Evolutionary conservation across 139 green algal species (phyloP), one percentile per base, ranked within the genome.

Genomic region (Chlamydomonas sp.): DNA sequence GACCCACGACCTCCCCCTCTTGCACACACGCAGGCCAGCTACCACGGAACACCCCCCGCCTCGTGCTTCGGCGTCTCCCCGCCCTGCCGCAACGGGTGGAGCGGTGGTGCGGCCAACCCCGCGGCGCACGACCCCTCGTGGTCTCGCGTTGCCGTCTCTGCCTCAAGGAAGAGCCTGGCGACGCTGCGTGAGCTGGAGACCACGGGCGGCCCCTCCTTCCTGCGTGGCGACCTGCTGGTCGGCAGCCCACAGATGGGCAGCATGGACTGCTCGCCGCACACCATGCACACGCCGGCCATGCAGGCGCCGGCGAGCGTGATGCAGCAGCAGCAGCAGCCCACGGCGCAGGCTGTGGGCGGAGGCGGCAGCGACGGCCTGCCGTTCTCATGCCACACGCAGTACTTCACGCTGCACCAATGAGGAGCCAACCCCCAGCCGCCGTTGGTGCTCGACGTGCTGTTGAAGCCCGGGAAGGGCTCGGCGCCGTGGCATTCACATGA

Each of bases 41-140:
- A n/a, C n/a, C n/a, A n/a, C 8, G 16, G 26, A 13, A 37, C 59
- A 22, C 54, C 54, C 8, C 8, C 20, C 22, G 29, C 59, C 6
- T 58, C 64, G 10, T 70, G 16, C 37, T 59, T 70, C n/a, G 64
- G 64, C 38, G 37, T 70, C 2, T 70, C 64, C 8, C 64, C 64
- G 24, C 64, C 64, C 16, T 10, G 59, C 5, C 39, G 64, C 6
- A 59, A 24, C 28, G 37, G 64, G 36, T 29, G 31, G 4, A 50
- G n/a, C 26, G 62, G 62, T 69, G 62, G 62, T 5, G 62, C 62
- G 3, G 62, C 62, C 3, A 69, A 69, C 16, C 62, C 62, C 34
- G 8, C 54, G 5, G 31, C 62, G 5, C 62, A 69, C 30, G 62
- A 69, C 33, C 31, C 26, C n/a, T 38, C 34, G 3, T 69, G 62